These are phyloP conservation scores for Xanthoceras sorbifolium DNA, from an alignment of 345 rosid species.

Conservation along the genomic window DNA sequence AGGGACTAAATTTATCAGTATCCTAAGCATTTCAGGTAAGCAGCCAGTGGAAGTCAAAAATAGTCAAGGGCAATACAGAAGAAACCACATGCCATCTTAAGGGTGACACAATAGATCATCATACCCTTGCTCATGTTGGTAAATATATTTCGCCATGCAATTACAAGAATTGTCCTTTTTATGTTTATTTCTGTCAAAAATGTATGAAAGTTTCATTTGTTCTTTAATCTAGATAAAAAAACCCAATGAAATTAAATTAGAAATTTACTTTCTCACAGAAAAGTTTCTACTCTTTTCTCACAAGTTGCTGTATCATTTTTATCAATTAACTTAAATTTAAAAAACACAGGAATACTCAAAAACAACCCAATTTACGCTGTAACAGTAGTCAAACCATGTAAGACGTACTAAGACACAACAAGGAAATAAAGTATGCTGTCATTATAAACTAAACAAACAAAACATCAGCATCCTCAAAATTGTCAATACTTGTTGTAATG, in stretches of 20 bases:
- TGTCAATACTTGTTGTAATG: not conserved
- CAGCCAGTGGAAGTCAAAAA: not conserved
- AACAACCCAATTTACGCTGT: not conserved
- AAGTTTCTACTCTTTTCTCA: not conserved
- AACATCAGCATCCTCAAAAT: not conserved
- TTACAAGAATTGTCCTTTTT: not conserved
- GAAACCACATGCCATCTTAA: conserved; percentile 1
- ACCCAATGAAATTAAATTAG: not conserved
- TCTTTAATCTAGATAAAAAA: not conserved
- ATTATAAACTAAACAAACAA: not conserved
- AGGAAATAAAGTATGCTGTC: not conserved
- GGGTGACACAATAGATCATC: not conserved
- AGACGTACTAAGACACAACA: not conserved
- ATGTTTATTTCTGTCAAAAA: not conserved
- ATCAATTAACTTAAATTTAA: not conserved
- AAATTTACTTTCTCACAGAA: not conserved
- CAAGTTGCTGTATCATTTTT: not conserved
- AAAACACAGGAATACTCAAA: not conserved
- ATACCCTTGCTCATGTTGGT: not conserved
- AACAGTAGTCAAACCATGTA: not conserved
- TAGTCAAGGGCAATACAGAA: not conserved
- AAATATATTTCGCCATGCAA: not conserved
- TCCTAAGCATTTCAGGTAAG: not conserved
- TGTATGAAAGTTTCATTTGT: not conserved
- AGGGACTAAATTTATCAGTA: not conserved